phyloP scores from a whole-genome alignment of 352 stramenopile species.

The Blastocystis sp. region DNA sequence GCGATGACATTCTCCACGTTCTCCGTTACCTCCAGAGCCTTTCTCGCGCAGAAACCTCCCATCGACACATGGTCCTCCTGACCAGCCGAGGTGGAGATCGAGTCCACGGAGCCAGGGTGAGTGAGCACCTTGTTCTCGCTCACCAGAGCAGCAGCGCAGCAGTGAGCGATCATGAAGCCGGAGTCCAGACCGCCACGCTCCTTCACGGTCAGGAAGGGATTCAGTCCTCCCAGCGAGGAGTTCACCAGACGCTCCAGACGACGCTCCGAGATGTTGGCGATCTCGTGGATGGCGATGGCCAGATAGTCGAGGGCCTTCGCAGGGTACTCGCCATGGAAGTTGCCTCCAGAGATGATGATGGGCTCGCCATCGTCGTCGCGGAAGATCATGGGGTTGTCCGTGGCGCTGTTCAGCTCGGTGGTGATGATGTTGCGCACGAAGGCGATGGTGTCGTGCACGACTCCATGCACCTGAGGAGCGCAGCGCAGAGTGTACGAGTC shows the following conservation, averaged over 20 bases:
- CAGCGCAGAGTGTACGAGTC: constrained; percentile 81
- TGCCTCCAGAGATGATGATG: constrained; percentile 80
- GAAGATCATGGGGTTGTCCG: constrained; percentile 82
- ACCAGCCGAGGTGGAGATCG: constrained; percentile 77
- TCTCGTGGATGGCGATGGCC: constrained; percentile 78
- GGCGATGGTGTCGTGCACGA: constrained; percentile 78
- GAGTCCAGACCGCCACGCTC: constrained; percentile 77
- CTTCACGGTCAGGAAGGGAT: constrained; percentile 75
- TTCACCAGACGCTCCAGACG: constrained; percentile 80
- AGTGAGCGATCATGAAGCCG: constrained; percentile 83
- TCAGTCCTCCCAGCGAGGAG: constrained; percentile 76
- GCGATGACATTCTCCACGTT: constrained; percentile 79
- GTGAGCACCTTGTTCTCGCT: constrained; percentile 82
- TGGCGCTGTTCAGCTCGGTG: constrained; percentile 81
- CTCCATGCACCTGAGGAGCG: constrained; percentile 78
- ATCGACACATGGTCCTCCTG: constrained; percentile 84
- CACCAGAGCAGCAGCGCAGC: constrained; percentile 76
- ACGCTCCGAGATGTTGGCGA: constrained; percentile 77
- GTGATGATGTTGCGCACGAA: constrained; percentile 78
- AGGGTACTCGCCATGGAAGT: constrained; percentile 82
- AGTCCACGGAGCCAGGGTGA: constrained; percentile 78
- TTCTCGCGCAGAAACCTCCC: constrained; percentile 76
- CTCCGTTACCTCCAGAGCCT: constrained; percentile 76
- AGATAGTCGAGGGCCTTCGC: constrained; percentile 81
- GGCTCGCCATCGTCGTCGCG: constrained; percentile 71